Conservation (phyloP, 2,329 filamentous ascomycete genomes). For the Iodosphaeria phyllophila region DNA sequence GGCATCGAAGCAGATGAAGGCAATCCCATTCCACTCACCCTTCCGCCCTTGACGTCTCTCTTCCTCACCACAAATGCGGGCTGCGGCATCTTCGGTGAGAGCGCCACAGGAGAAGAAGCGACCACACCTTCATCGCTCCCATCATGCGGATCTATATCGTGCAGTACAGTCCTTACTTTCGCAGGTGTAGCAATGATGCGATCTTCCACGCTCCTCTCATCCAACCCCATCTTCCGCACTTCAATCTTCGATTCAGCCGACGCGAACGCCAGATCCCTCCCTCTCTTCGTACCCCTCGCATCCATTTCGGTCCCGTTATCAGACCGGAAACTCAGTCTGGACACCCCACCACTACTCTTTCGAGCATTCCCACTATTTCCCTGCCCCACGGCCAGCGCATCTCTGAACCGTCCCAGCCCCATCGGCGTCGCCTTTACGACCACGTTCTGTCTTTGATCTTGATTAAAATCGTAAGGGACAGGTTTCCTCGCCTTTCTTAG, state of each 20-base stretch:
- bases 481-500: conserved; percentile 34
- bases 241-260: conserved; percentile 10
- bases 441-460: too few relatives aligned
- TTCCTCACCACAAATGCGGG: conserved; percentile 5
- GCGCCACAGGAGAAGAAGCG: conserved; percentile 12
- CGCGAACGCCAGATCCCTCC: conserved; percentile 13
- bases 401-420: conserved; percentile 33
- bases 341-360: conserved; percentile 9
- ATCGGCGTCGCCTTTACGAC: conserved; percentile 41
- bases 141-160: conserved; percentile 9
- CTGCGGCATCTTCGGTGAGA: conserved; percentile 7
- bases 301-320: conserved; percentile 2
- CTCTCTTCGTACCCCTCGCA: conserved; percentile 13
- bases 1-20: conserved; percentile 13
- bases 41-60: too few relatives aligned
- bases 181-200: conserved; percentile 12
- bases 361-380: conserved; percentile 4
- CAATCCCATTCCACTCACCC: conserved; percentile 13
- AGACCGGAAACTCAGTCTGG: conserved; percentile 3
- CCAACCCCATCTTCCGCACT: too few relatives aligned
- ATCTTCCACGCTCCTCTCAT: too few relatives aligned
- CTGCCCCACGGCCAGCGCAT: too few relatives aligned
- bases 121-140: conserved; percentile 11
- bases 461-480: conserved; percentile 16
- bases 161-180: conserved; percentile 6